Conservation (phyloP, 306 rosid genomes). For the Benincasa hispida region DNA sequence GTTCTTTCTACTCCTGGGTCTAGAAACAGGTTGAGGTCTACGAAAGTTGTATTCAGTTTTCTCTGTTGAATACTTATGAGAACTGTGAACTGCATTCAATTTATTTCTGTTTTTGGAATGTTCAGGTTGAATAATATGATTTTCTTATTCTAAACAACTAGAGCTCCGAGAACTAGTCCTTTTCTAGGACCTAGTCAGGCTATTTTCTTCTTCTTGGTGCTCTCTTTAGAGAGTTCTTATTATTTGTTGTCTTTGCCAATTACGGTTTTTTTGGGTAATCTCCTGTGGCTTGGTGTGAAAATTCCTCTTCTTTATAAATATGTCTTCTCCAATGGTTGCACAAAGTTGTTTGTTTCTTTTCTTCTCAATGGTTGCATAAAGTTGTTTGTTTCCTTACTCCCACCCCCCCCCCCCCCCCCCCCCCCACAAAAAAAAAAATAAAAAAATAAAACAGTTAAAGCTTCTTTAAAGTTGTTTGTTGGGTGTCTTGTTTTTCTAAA, state of each 20-base stretch:
- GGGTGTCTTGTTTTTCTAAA: too few relatives aligned
- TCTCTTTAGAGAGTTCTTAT: not conserved
- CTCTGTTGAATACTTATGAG: not conserved
- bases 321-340: not conserved
- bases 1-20: slow-evolving; percentile 85
- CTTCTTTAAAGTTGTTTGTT: not conserved
- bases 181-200: not conserved
- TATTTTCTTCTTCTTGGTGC: not conserved
- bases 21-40: slow-evolving; percentile 55
- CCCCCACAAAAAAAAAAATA: too few relatives aligned
- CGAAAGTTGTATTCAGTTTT: not conserved
- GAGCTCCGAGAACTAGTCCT: not conserved
- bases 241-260: not conserved
- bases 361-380: not conserved
- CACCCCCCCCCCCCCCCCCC: too few relatives aligned
- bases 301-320: not conserved
- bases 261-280: not conserved
- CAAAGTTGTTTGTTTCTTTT: too few relatives aligned
- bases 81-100: not conserved
- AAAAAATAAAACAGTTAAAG: not conserved
- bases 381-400: not conserved
- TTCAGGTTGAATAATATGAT: not conserved
- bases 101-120: not conserved
- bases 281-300: not conserved
- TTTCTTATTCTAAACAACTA: not conserved